phyloP scores from a whole-genome alignment of 176 grass and related monocot genomes.

The Bothriochloa decipiens region DNA sequence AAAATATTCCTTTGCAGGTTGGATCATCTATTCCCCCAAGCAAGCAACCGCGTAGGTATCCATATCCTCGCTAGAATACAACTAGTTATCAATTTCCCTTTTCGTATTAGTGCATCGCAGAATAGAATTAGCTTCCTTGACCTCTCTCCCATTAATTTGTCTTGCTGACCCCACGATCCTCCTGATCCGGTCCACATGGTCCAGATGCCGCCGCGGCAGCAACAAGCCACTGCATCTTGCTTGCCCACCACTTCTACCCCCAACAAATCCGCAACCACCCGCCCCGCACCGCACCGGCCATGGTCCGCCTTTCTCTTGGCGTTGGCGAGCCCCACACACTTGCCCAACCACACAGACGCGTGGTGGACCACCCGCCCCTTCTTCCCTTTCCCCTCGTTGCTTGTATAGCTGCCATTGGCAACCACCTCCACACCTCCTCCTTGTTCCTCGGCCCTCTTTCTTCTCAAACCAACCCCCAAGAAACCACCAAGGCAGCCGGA shows the following conservation, averaged over 20 bases:
- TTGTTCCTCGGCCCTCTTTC: background rate
- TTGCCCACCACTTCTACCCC: background rate
- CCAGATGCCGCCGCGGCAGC: too few relatives aligned
- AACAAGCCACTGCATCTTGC: background rate
- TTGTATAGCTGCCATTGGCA: conserved; percentile 17
- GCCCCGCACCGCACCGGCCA: too few relatives aligned
- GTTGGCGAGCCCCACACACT: conserved; percentile 45
- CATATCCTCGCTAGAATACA: background rate
- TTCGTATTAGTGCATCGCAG: background rate
- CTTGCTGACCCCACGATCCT: background rate
- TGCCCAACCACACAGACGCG: conserved; percentile 44
- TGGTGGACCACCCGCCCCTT: background rate
- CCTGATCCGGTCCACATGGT: background rate
- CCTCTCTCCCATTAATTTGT: background rate
- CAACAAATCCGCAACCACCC: background rate
- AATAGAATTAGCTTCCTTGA: background rate
- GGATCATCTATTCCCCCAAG: background rate
- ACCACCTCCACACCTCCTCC: conserved; percentile 31
- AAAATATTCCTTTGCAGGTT: background rate
- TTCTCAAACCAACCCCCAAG: conserved; percentile 13
- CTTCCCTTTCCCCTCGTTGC: background rate
- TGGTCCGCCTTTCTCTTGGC: background rate
- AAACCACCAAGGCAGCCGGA: background rate
- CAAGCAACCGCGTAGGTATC: background rate
- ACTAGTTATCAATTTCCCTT: background rate